Evolutionary conservation across 129 eudicot genomes (phyloP), one percentile per base, ranked within the genome.

Genomic region (Tanacetum coccineum): DNA sequence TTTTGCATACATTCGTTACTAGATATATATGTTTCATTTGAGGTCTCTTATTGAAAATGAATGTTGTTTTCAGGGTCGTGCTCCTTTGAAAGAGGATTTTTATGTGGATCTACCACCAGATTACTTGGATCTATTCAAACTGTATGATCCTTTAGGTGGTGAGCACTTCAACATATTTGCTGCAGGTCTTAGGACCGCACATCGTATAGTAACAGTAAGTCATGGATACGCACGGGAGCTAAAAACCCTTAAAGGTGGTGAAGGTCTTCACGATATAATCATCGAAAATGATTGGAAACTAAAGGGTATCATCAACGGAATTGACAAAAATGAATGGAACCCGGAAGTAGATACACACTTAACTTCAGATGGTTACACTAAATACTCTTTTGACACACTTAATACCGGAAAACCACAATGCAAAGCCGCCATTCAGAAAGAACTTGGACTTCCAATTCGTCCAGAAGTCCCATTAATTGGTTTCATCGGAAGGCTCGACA

Each of bases 161-260:
- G 95, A 86, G 22, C 99, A 94, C 80, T 83, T 87, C 77, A 94
- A 89, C 74, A 87, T 94, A 62, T 89, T 94, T 76, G 99, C 96
- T 11, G 96, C 88, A 7, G 96, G 99, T 71, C 22, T 94, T 9
- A 94, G 84, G 70, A 62, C 88, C 13, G 97, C 96, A 14, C 87
- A 94, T 70, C 99, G 89, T n/a, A 66, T 89, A 4, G 90, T 94
- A 9, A 89, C 99, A 9, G 99, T 94, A n/a, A 94, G 99, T 62
- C 95, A 76, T 52, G 96, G 93, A 57, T 94, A 94, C 50, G 80
- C 99, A 0, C 81, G 97, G 99, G 99, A 94, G 81, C 76, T 94
- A 42, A 94, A 88, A 78, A 89, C 99, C 3, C 13, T 65, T 5
- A 95, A 94, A 72, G 99, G 99, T 21, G 99, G 99, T 21, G 87